These are phyloP conservation scores for Fusarium sororula DNA, from an alignment of 2,329 filamentous ascomycete genomes.

Conservation along the genomic window DNA sequence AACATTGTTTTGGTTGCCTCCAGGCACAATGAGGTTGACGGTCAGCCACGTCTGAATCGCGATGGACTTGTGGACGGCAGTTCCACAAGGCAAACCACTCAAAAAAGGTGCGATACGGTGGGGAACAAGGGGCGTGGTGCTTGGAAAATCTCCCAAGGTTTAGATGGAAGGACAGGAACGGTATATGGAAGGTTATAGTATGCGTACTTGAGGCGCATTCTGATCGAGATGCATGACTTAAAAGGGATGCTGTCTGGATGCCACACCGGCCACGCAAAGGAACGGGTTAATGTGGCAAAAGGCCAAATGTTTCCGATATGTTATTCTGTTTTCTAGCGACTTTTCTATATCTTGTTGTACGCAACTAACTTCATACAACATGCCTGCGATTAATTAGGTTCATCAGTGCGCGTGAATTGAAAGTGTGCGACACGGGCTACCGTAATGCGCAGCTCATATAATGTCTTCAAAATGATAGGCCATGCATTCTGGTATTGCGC, in stretches of 20 bases:
- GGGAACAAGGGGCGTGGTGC: constrained; percentile 23
- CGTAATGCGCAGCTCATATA: constrained; percentile 7
- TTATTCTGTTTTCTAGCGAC: constrained; percentile 27
- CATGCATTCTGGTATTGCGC: background rate
- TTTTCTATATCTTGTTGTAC: constrained; percentile 42
- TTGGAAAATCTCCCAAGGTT: constrained; percentile 43
- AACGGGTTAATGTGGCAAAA: constrained; percentile 15
- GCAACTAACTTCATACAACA: constrained; percentile 30
- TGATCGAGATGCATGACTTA: constrained; percentile 1
- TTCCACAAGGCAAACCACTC: background rate
- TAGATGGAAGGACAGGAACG: constrained; percentile 38
- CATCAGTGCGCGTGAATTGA: background rate
- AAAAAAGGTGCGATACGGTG: constrained; percentile 9
- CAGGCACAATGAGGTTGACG: background rate
- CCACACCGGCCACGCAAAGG: constrained; percentile 27
- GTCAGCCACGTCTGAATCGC: background rate
- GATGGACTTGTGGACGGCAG: background rate
- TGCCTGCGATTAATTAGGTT: constrained; percentile 1
- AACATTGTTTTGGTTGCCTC: constrained; percentile 12
- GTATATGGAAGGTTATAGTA: constrained; percentile 27
- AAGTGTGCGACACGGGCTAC: background rate
- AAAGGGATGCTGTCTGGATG: constrained; percentile 34
- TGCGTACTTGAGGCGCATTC: constrained; percentile 19
- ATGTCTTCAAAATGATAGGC: background rate
- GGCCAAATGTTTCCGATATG: constrained; percentile 31